These are phyloP conservation scores for Agapanthus africanus DNA, from an alignment of 106 monocot genomes.

Conservation along the genomic window DNA sequence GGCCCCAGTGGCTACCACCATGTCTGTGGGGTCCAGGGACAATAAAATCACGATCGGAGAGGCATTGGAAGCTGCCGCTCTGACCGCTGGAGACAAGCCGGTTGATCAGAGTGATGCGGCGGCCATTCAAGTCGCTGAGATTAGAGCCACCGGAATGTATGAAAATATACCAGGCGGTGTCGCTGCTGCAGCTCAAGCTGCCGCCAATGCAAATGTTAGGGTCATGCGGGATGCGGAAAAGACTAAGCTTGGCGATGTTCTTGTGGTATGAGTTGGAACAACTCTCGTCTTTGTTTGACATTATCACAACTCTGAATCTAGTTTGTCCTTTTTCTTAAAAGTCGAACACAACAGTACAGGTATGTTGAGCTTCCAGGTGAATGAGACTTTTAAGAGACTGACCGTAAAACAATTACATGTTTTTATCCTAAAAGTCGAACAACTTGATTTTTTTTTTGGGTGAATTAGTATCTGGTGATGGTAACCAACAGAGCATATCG, in stretches of 20 bases:
- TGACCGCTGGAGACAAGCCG: slow-evolving; percentile 33
- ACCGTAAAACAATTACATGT: too few species aligned
- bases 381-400: too few species aligned
- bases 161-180: slow-evolving; percentile 25
- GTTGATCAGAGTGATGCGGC: slow-evolving; percentile 55
- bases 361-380: too few species aligned
- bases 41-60: slow-evolving; percentile 38
- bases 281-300: neutral
- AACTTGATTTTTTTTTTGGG: too few species aligned
- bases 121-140: slow-evolving; percentile 57
- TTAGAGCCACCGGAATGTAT: slow-evolving; percentile 35
- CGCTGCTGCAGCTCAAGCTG: slow-evolving; percentile 41
- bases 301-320: too few species aligned
- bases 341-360: too few species aligned
- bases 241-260: slow-evolving; percentile 29
- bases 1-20: neutral
- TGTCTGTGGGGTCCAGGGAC: neutral
- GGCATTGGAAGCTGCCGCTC: slow-evolving; percentile 51
- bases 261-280: slow-evolving; percentile 14
- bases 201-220: slow-evolving; percentile 28
- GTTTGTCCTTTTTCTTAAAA: neutral
- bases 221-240: slow-evolving; percentile 26
- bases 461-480: too few species aligned
- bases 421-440: too few species aligned
- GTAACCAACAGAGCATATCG: too few species aligned